Conservation (phyloP, 176 grass and related monocot genomes). For the Ampelocalamus luodianensis region DNA sequence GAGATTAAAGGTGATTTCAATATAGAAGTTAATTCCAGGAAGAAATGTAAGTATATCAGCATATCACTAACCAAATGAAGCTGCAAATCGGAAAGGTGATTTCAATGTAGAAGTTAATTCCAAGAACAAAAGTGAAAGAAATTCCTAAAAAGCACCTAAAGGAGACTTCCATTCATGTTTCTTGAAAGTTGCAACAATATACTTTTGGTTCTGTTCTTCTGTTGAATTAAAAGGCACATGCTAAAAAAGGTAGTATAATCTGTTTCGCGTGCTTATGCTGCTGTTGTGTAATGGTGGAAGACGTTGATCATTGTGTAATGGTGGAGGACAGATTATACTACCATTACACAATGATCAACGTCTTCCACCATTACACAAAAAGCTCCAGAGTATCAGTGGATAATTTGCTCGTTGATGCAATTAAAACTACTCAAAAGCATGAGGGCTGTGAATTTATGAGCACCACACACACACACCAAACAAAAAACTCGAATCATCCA, state of each 20-base stretch:
- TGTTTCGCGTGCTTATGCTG: slow-evolving; percentile 3
- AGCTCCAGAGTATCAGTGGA: background rate
- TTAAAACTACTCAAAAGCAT: background rate
- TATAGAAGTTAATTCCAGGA: background rate
- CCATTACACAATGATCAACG: too few species aligned
- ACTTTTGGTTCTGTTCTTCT: background rate
- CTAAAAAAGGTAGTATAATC: background rate
- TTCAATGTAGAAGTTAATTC: slow-evolving; percentile 6
- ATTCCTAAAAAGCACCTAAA: background rate
- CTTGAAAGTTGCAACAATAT: too few species aligned
- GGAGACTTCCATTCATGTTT: background rate
- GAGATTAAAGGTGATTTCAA: background rate
- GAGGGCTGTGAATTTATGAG: background rate
- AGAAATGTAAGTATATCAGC: background rate
- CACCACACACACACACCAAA: background rate
- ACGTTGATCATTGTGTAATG: too few species aligned
- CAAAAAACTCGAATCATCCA: background rate
- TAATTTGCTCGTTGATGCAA: background rate
- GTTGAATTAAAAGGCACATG: background rate
- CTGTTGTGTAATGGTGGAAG: slow-evolving; percentile 8
- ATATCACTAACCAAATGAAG: too few species aligned
- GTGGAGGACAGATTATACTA: too few species aligned
- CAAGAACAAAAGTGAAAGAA: slow-evolving; percentile 16
- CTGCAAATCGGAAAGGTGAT: too few species aligned
- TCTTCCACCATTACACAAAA: too few species aligned